A percentile compares a stretch with the other conserved stretches of the same genome.
Conservation (phyloP, 495 filamentous ascomycete genomes). For the Daldinia concentrica region DNA sequence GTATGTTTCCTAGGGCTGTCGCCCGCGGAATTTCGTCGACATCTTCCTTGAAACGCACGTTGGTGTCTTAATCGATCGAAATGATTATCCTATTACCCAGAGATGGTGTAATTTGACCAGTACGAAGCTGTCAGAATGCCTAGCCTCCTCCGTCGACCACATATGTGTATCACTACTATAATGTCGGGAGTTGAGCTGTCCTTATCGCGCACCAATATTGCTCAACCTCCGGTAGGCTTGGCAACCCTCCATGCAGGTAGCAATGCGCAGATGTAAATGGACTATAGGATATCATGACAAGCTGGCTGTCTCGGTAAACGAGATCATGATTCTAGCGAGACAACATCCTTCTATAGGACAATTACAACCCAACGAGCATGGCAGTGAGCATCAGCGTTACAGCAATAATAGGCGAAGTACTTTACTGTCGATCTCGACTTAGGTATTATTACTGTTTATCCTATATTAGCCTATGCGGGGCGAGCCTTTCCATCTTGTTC, state of each 20-base stretch:
- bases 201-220: constrained; percentile 52
- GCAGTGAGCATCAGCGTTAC: constrained; percentile 58
- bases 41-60: constrained; percentile 53
- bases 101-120: constrained; percentile 37
- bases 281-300: constrained; percentile 32
- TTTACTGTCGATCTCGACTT: constrained; percentile 2
- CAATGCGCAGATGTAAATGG: constrained; percentile 39
- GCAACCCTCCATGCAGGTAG: constrained; percentile 56
- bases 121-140: constrained; percentile 46
- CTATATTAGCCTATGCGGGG: constrained; percentile 4
- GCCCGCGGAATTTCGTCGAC: constrained; percentile 66
- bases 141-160: constrained; percentile 50
- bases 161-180: constrained; percentile 43
- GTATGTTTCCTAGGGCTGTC: constrained; percentile 85
- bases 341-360: constrained; percentile 35
- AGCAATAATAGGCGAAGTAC: constrained; percentile 3
- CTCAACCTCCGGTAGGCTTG: constrained; percentile 57
- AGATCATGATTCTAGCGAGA: constrained; percentile 42
- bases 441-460: constrained; percentile 10
- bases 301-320: constrained; percentile 42
- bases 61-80: constrained; percentile 52
- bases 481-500: constrained; percentile 11
- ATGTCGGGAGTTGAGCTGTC: constrained; percentile 59
- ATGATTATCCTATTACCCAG: constrained; percentile 54
- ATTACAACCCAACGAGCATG: constrained; percentile 68